These are phyloP conservation scores for Paramecium pentaurelia DNA, from an alignment of 73 alveolate genomes.

Conservation along the genomic window DNA sequence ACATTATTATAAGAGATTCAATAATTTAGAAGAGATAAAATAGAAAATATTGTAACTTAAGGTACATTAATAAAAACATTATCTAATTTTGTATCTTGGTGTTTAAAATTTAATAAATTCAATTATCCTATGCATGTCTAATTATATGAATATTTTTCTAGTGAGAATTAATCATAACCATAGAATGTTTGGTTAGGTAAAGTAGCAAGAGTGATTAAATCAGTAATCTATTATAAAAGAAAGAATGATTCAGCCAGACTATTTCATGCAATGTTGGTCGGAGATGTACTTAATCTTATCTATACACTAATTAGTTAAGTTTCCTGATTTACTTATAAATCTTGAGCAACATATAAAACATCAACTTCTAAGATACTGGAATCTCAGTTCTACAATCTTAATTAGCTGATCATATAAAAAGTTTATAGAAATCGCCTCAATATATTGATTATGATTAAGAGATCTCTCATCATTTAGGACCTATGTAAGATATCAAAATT, in stretches of 20 bases:
- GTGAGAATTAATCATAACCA: constrained; percentile 6
- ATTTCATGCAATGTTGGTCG: constrained; percentile 32
- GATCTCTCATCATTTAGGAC: not conserved
- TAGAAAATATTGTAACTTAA: not conserved
- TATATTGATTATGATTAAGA: constrained; percentile 33
- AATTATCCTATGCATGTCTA: not conserved
- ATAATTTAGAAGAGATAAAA: constrained; percentile 48
- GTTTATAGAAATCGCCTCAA: not conserved
- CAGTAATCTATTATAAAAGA: constrained; percentile 2
- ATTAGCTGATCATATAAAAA: not conserved
- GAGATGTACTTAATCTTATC: not conserved
- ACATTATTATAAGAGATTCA: not conserved
- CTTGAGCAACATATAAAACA: not conserved
- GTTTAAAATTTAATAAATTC: constrained; percentile 7
- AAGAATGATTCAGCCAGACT: constrained; percentile 15
- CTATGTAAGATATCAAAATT: not conserved
- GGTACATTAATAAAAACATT: not conserved
- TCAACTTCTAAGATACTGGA: not conserved
- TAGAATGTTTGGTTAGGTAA: constrained; percentile 22
- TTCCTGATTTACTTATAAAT: not conserved
- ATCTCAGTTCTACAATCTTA: not conserved
- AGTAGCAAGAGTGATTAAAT: not conserved
- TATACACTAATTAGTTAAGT: not conserved
- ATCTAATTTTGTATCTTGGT: not conserved
- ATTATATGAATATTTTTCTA: constrained; percentile 25